Evolutionary conservation across 2,329 filamentous ascomycete genomes (phyloP), one percentile per base, ranked within the genome.

Genomic region (Xylariaceae sp.): DNA sequence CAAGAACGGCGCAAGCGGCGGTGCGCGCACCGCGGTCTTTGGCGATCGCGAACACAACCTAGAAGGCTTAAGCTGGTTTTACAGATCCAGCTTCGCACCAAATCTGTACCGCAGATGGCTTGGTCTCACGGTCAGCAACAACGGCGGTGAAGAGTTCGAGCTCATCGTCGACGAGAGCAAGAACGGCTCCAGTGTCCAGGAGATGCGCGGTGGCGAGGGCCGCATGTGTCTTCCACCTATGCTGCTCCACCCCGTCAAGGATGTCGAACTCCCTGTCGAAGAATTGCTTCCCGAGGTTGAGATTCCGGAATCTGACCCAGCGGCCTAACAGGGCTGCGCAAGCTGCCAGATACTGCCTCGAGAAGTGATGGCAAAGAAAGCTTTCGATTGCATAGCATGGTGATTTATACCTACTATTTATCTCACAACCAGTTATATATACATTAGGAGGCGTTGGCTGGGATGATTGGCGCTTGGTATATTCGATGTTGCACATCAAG

Each of bases 151-250:
- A 67, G 83, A 89, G 73, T 87, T 89, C 65, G 92, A 95, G 75
- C 73, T 83, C 60, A 82, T 81, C 3, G 80, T 76, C 28, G 82
- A 86, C 56, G 67, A 73, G 67, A 81, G 74, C 68, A 81, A 79
- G 72, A 75, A 82, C 57, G 83, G 80, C 26, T 70, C 73, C 21
- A 75, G 72, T 33, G 79, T 84, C 6, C 73, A 75, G 37, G 71
- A 75, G 62, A 88, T 86, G 82, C 81, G 79, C 46, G 84, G 87
- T 44, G 87, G 88, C 14, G 90, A 93, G 73, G 91, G 91, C 9
- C 83, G 92, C 58, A 96, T 96, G 92, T 97, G 93, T 75, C 77
- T 96, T 36, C 92, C 92, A 6, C 91, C 90, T 0, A 94, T 96
- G 88, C 76, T 96, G 60, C 75, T 97, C 62, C 93, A 97, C 80